Conservation (phyloP, 148 eudicot genomes). For the Dianthus caryophyllus region DNA sequence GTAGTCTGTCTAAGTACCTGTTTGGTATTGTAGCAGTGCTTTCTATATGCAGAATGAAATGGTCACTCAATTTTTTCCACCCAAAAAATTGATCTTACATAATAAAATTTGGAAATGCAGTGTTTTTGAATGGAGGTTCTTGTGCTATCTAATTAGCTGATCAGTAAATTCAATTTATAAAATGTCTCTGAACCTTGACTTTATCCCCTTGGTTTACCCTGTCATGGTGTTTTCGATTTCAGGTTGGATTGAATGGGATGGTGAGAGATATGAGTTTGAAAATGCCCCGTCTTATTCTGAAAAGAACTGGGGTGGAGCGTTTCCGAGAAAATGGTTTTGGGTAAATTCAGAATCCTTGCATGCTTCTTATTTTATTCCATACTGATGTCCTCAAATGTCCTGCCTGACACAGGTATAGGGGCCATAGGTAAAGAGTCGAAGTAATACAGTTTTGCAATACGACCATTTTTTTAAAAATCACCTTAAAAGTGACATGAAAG, state of each 20-base stretch:
- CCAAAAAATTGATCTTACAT: neutral
- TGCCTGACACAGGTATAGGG: neutral
- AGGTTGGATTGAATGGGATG: slow-evolving; percentile 99
- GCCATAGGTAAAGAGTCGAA: neutral
- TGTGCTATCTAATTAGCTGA: slow-evolving; percentile 3
- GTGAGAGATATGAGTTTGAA: slow-evolving; percentile 78
- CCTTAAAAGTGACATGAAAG: neutral
- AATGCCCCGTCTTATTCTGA: slow-evolving; percentile 96
- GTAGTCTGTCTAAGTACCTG: neutral
- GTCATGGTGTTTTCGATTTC: slow-evolving; percentile 26
- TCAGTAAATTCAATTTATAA: no score
- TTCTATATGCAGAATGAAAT: neutral
- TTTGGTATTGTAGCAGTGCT: neutral
- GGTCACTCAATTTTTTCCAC: neutral
- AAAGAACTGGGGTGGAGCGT: slow-evolving; percentile 96
- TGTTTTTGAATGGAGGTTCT: neutral
- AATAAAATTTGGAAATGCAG: neutral
- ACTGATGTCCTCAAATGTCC: neutral
- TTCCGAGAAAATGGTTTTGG: slow-evolving; percentile 99
- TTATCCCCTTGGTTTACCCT: slow-evolving; percentile 6
- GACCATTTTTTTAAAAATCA: no score
- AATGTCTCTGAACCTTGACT: neutral
- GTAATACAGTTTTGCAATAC: neutral
- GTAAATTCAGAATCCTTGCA: slow-evolving; percentile 37
- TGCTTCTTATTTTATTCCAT: neutral